Evolutionary conservation across 2,329 filamentous ascomycete species (phyloP).

Genomic region (Orbilia blumenaviensis): DNA sequence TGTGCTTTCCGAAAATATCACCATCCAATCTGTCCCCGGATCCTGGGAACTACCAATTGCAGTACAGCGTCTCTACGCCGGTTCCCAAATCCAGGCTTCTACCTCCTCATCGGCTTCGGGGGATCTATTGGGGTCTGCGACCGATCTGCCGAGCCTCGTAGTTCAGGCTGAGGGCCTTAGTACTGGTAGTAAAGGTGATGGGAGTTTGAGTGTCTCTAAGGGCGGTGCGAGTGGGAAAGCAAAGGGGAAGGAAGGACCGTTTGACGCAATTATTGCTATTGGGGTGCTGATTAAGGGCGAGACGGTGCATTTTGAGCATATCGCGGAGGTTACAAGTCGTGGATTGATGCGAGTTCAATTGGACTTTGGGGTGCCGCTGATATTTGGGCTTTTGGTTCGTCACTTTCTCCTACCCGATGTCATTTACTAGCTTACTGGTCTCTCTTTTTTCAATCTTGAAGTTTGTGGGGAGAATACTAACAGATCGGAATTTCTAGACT

Average conservation of each 20-base stretch:
- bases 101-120: constrained; percentile 68
- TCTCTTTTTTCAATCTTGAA: too few species aligned
- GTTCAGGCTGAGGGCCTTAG: background rate
- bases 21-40: constrained; percentile 87
- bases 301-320: constrained; percentile 99
- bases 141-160: constrained; percentile 35
- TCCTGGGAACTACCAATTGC: constrained; percentile 94
- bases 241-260: constrained; percentile 71
- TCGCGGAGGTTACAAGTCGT: constrained; percentile 87
- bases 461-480: too few species aligned
- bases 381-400: constrained; percentile 75
- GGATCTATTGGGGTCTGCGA: constrained; percentile 74
- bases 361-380: constrained; percentile 85
- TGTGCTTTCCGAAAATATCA: constrained; percentile 86
- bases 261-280: constrained; percentile 94
- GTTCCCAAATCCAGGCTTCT: constrained; percentile 83
- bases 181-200: constrained; percentile 57
- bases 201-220: constrained; percentile 30
- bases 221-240: constrained; percentile 13
- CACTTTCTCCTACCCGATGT: too few species aligned
- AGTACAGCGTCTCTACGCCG: constrained; percentile 84
- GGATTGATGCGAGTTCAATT: constrained; percentile 94
- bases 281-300: constrained; percentile 98
- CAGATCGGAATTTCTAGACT: too few species aligned
- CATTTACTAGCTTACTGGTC: too few species aligned